Evolutionary conservation across 192 early-diverging fungal genomes (phyloP).

Genomic region (Coemansia sp.): DNA sequence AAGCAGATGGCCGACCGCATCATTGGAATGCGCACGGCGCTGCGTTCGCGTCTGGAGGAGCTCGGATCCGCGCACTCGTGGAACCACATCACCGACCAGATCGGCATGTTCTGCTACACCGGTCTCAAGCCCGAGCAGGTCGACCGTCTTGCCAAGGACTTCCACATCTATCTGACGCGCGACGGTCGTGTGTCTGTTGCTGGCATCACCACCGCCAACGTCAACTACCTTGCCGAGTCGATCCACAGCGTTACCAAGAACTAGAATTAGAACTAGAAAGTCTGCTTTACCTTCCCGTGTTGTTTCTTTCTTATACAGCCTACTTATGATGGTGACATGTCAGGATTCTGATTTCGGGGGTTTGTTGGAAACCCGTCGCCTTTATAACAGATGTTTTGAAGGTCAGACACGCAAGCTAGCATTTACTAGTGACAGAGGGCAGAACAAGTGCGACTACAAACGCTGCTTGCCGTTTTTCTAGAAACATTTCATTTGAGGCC

Average conservation of each 20-base stretch:
- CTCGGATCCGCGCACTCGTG: slow-evolving; percentile 77
- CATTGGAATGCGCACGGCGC: slow-evolving; percentile 83
- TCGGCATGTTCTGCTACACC: slow-evolving; percentile 99
- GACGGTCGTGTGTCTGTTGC: slow-evolving; percentile 98
- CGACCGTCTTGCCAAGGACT: slow-evolving; percentile 77
- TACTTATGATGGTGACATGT: no score
- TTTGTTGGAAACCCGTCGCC: no score
- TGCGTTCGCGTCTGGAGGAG: slow-evolving; percentile 79
- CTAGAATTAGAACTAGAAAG: background rate
- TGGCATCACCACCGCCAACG: slow-evolving; percentile 90
- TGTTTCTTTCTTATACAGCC: background rate
- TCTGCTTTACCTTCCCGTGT: no score
- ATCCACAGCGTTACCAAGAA: slow-evolving; percentile 93
- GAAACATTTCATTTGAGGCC: no score
- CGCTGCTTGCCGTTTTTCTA: no score
- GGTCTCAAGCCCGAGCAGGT: slow-evolving; percentile 90
- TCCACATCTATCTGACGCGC: slow-evolving; percentile 90
- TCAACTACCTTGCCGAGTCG: slow-evolving; percentile 93
- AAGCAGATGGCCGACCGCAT: slow-evolving; percentile 98
- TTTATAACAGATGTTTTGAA: no score
- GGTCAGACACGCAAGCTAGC: no score
- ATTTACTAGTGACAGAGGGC: no score
- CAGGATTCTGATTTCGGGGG: no score
- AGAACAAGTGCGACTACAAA: no score
- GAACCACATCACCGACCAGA: slow-evolving; percentile 93